Evolutionary conservation across 257 asterid genomes (phyloP), one percentile per base, ranked within the genome.

Genomic region (Cruciata laevipes): DNA sequence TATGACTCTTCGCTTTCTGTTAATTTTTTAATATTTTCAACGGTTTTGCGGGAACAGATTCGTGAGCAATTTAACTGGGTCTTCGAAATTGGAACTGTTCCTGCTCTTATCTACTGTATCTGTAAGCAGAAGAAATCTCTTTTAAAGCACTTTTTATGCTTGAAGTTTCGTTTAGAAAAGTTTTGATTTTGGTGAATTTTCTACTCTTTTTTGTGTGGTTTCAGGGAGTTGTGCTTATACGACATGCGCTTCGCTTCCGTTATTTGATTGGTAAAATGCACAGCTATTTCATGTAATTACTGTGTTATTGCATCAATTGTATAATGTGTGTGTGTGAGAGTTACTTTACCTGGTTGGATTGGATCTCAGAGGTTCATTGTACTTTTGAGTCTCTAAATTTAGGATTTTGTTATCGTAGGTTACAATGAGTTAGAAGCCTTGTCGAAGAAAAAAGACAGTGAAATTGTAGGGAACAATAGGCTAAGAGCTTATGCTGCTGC

Each of bases 11-110:
- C 21, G 58, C 58, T n/a, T 67, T 61, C 44, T 62, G 61, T 31
- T 10, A 40, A 38, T 33, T 67, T 31, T 14, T 27, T 1, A 27
- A 27, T 1, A 17, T 17, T 11, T 38, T 7, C 1, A 37, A 20
- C 4, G 32, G 10, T 9, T 33, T 31, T 62, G 49, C 53, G 13
- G 49, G 59, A 47, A 66, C 90, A 91, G 96, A 78, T 91, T 85
- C 40, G 98, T 91, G 76, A 88, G 96, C 87, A 86, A 86, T 83
- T 76, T 86, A 68, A 73, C 77, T 1, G 96, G 96, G 67, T 83
- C 95, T 61, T 87, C 95, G 32, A 83, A 74, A 85, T 73, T 74
- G 65, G 96, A 91, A 65, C 71, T 91, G 23, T 81, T 76, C 78
- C 71, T 79, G 47, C 82, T 91, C 51, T 40, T 79, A 32, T 67